Percentiles rank a stretch among this genome's conserved stretches.
These are phyloP conservation scores for Metschnikowia kunwiensis DNA, from an alignment of 805 yeast species.

Conservation along the genomic window DNA sequence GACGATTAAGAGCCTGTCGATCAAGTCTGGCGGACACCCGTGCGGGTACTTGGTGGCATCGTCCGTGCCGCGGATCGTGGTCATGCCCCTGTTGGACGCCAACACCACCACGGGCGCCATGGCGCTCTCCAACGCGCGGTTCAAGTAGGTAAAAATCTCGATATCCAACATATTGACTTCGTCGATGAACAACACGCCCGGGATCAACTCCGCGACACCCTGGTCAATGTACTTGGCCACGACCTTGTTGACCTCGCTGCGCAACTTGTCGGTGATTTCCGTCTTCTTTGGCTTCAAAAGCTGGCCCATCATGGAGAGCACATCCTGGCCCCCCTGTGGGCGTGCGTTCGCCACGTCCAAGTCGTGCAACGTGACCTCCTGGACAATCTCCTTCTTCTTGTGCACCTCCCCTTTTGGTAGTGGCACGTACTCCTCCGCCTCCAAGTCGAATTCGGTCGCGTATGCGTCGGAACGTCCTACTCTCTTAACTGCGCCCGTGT, in stretches of 20 bases:
- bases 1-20: slow-evolving; percentile 87
- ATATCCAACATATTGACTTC: slow-evolving; percentile 98
- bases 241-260: slow-evolving; percentile 91
- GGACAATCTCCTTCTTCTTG: slow-evolving; percentile 95
- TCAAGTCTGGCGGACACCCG: slow-evolving; percentile 93
- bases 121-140: slow-evolving; percentile 86
- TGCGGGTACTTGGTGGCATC: slow-evolving; percentile 85
- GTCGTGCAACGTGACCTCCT: slow-evolving; percentile 95
- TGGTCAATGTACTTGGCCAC: slow-evolving; percentile 95
- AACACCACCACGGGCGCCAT: slow-evolving; percentile 93
- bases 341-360: slow-evolving; percentile 94
- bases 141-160: slow-evolving; percentile 92
- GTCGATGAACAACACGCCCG: slow-evolving; percentile 96
- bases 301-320: slow-evolving; percentile 95
- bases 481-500: slow-evolving; percentile 95
- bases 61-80: slow-evolving; percentile 85
- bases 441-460: slow-evolving; percentile 96
- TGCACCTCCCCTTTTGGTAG: slow-evolving; percentile 98
- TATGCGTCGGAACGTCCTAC: slow-evolving; percentile 98
- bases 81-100: slow-evolving; percentile 94
- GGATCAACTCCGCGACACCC: slow-evolving; percentile 96
- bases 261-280: slow-evolving; percentile 91
- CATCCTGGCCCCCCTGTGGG: slow-evolving; percentile 97
- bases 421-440: slow-evolving; percentile 98
- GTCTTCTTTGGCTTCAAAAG: slow-evolving; percentile 93